phyloP scores from a whole-genome alignment of 148 eudicot genomes.

The Diospyros lotus region DNA sequence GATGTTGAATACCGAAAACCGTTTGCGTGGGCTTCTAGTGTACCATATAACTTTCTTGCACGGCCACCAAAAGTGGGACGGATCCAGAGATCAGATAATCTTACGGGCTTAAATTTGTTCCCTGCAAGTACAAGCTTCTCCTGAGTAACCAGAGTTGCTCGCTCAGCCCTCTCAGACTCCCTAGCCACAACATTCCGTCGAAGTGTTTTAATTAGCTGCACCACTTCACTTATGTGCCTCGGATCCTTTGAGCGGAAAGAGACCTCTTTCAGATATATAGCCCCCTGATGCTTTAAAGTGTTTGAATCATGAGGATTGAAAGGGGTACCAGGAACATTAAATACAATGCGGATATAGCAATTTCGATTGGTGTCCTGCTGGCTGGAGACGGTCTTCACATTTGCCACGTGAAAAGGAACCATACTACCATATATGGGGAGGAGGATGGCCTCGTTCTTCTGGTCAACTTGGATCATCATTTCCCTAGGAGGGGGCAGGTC shows the following conservation, averaged over 20 bases:
- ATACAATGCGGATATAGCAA: conserved; percentile 60
- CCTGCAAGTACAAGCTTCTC: conserved; percentile 63
- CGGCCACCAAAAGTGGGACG: conserved; percentile 80
- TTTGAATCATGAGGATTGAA: conserved; percentile 59
- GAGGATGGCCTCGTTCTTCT: conserved; percentile 66
- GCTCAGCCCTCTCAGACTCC: conserved; percentile 82
- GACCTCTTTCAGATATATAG: conserved; percentile 67
- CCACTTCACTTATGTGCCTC: conserved; percentile 73
- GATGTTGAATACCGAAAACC: conserved; percentile 75
- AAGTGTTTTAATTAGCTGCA: conserved; percentile 63
- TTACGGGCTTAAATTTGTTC: conserved; percentile 63
- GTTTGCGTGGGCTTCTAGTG: conserved; percentile 60
- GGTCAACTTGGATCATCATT: conserved; percentile 82
- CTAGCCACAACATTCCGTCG: conserved; percentile 57
- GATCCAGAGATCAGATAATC: conserved; percentile 57
- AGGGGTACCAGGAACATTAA: conserved; percentile 68
- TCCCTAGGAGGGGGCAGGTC: conserved; percentile 71
- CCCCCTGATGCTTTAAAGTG: conserved; percentile 51
- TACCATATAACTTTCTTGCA: conserved; percentile 56
- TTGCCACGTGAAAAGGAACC: conserved; percentile 77
- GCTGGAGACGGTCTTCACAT: conserved; percentile 70
- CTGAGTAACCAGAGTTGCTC: conserved; percentile 82
- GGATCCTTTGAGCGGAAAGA: conserved; percentile 81
- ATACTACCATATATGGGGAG: conserved; percentile 70
- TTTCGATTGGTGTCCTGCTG: conserved; percentile 80